Conservation (phyloP, 768 basidiomycete genomes). For the Vararia minispora region DNA sequence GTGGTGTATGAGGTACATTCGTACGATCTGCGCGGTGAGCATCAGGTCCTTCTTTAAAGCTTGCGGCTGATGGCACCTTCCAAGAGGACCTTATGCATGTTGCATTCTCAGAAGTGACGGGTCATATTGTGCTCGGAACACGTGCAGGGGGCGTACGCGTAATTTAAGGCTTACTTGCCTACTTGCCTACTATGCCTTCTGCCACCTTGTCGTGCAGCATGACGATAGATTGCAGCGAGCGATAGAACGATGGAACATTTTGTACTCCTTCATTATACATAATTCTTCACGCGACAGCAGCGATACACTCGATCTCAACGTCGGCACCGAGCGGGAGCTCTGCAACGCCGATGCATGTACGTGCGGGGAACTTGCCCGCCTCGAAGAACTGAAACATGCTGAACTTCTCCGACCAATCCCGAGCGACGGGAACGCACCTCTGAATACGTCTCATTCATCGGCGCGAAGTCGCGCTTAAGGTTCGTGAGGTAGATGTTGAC, state of each 20-base stretch:
- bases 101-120: slow-evolving; percentile 21
- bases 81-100: slow-evolving; percentile 22
- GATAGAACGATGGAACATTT: too few relatives aligned
- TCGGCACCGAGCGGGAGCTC: slow-evolving; percentile 40
- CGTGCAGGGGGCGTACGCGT: slow-evolving; percentile 17
- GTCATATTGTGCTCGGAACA: slow-evolving; percentile 19
- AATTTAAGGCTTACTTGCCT: too few relatives aligned
- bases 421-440: slow-evolving; percentile 16
- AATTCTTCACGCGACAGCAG: slow-evolving; percentile 31
- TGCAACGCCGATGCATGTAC: slow-evolving; percentile 48
- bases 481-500: slow-evolving; percentile 29
- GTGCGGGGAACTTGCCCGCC: slow-evolving; percentile 34
- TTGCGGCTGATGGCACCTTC: background rate
- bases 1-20: slow-evolving; percentile 20
- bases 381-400: slow-evolving; percentile 38
- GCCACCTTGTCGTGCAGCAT: too few relatives aligned
- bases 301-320: slow-evolving; percentile 54
- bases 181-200: too few relatives aligned
- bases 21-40: slow-evolving; percentile 21
- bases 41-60: background rate
- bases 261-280: too few relatives aligned
- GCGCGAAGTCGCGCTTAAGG: slow-evolving; percentile 25
- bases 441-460: slow-evolving; percentile 29
- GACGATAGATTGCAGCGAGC: too few relatives aligned
- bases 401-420: background rate